Evolutionary conservation across 2,329 filamentous ascomycete genomes (phyloP), one percentile per base, ranked within the genome.

Genomic region (Coniochaeta hoffmannii): DNA sequence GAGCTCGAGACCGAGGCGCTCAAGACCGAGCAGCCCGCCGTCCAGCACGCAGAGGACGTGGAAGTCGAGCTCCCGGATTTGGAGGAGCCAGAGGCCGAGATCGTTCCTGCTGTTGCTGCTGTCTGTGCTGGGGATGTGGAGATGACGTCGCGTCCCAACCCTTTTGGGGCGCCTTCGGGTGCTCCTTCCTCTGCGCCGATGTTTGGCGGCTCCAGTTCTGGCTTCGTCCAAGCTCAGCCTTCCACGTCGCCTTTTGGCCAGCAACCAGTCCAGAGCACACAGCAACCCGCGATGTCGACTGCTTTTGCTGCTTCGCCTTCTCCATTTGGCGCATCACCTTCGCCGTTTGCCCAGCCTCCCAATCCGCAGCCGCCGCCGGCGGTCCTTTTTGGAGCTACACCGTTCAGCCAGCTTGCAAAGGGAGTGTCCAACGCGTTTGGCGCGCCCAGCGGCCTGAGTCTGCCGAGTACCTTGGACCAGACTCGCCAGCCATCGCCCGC

Each of bases 111-210:
- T 38, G n/a, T 17, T 38, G 35, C 15, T 36, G 6, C 35, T 36
- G 35, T 17, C 4, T 44, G 22, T 19, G 41, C 22, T 7, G 41
- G 22, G 5, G 41, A 46, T 46, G 41, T 46, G 6, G 63, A 61
- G 60, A 60, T 56, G 56, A 59, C 60, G 56, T 58, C 61, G 55
- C 58, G 56, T 61, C 62, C 59, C 54, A 64, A 65, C 55, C 63
- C 64, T 52, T 64, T 65, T 58, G 63, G 63, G 61, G 56, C 55
- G 34, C 31, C 50, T n/a, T 36, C 50, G 30, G 34, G 41, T 28
- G 41, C 41, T 46, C 41, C 41, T 46, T 46, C 41, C 41, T 2
- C 35, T 12, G n/a, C 35, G 35, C 35, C 35, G 2, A 17, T 36
- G 7, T 36, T 36, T 36, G 35, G 35, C 12, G 38, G 17, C 11